Percentiles rank a stretch among this genome's conserved stretches.
These are phyloP conservation scores for Trichosporon ovoides DNA, from an alignment of 1,284 basidiomycete species.

Conservation along the genomic window DNA sequence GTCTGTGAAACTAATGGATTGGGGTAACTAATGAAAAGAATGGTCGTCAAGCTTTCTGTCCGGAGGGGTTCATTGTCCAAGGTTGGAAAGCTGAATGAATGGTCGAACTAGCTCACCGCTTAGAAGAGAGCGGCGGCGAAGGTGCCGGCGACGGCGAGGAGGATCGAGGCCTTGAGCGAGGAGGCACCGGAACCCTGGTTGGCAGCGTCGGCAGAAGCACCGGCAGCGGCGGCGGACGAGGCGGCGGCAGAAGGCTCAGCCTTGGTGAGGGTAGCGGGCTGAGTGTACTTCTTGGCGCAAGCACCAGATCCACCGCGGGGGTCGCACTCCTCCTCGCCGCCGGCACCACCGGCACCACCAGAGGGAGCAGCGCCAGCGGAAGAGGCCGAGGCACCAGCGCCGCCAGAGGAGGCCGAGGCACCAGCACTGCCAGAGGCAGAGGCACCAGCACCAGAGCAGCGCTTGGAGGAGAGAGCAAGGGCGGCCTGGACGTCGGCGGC, in stretches of 20 bases:
- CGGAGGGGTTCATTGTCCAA: not conserved
- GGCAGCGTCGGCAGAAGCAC: not conserved
- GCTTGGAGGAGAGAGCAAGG: slow-evolving; percentile 7
- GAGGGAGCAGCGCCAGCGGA: not conserved
- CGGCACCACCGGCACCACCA: not conserved
- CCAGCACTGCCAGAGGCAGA: not conserved
- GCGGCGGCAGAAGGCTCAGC: not conserved
- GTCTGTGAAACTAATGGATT: no score
- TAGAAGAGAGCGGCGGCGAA: slow-evolving; percentile 5
- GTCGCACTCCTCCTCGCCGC: not conserved
- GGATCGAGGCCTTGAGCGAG: not conserved
- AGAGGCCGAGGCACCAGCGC: not conserved
- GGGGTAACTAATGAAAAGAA: not conserved
- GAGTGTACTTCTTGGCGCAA: slow-evolving; percentile 1
- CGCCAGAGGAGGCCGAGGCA: not conserved
- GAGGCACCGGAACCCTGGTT: not conserved
- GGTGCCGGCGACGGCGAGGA: not conserved
- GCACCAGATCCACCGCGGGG: not conserved
- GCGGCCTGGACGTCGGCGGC: slow-evolving; percentile 5
- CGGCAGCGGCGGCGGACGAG: not conserved
- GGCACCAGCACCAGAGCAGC: not conserved
- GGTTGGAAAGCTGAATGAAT: not conserved
- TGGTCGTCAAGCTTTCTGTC: not conserved
- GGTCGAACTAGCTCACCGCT: not conserved
- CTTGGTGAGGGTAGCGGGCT: slow-evolving; percentile 1